Evolutionary conservation across 2,329 filamentous ascomycete species (phyloP), one percentile per base, ranked within the genome.

Genomic region (Helicocarpus griseus): DNA sequence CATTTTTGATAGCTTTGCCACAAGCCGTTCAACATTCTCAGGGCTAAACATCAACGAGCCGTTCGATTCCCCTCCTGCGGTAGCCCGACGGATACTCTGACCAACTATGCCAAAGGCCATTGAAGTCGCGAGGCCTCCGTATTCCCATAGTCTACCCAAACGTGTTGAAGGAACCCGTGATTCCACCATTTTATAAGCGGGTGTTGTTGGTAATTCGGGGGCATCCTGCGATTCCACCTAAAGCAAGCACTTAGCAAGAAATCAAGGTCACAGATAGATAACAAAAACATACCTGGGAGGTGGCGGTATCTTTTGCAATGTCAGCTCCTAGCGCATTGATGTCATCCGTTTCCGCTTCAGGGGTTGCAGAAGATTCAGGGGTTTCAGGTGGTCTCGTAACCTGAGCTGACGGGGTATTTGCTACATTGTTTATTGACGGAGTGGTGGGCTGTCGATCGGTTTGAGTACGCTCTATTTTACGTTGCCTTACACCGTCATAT

Each of bases 1-100:
- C 93, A 98, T 98, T 21, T 87, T 86, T 2, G 91, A 97, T 2
- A 98, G 78, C 68, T 94, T 96, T 4, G 88, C 78, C 1, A 98
- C 93, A 7, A 98, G 78, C 45, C 94, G 81, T 65, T 97, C 90
- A 80, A 97, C 89, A 63, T 98, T 98, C 8, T 77, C 83, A 5
- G 88, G 79, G 67, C 87, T 97, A 52, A 98, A 80, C 72, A 98
- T 82, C 7, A 95, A 75, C 1, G 90, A 95, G 1, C 89, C 88
- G 46, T 65, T 66, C 4, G 48, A 33, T 7, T 61, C 76, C 50
- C 79, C 75, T 50, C 83, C 80, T 5, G 89, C 87, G 33, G 90
- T 83, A 2, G 84, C 83, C 54, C 91, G 81, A 63, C 87, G 87
- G 58, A 98, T 73, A 49, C 86, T 81, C 68, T 98, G 93, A 0